phyloP scores from a whole-genome alignment of 495 filamentous ascomycete species.

The Lophiotrema nucula region DNA sequence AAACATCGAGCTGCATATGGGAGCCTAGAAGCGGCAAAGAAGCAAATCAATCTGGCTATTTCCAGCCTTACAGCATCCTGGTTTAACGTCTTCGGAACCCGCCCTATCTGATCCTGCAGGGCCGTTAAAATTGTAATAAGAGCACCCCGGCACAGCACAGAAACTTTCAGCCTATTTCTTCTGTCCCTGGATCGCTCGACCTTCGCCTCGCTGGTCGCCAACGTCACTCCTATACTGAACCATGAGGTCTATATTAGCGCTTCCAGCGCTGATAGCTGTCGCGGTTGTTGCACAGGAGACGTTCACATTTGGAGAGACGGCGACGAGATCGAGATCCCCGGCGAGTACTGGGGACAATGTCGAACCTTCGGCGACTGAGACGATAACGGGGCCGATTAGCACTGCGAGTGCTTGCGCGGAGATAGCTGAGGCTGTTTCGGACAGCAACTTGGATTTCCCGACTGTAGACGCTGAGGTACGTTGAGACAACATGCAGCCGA shows the following conservation, averaged over 20 bases:
- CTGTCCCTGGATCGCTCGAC: not conserved
- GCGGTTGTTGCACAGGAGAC: slow-evolving; percentile 7
- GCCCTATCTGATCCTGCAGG: not conserved
- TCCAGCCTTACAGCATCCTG: not conserved
- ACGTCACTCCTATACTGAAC: not conserved
- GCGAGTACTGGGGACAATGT: not conserved
- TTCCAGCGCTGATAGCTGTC: slow-evolving; percentile 19
- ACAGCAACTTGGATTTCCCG: slow-evolving; percentile 3
- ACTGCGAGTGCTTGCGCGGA: slow-evolving; percentile 26
- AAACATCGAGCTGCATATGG: too few species aligned
- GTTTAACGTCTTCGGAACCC: not conserved
- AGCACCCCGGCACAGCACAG: not conserved
- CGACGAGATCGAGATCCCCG: not conserved
- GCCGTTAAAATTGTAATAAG: not conserved
- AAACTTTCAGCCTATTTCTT: too few species aligned
- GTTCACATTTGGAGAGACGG: not conserved
- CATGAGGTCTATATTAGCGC: slow-evolving; percentile 23
- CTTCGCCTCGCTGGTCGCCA: not conserved
- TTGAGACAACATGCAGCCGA: not conserved
- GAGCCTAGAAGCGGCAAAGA: too few species aligned
- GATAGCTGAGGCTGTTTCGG: slow-evolving; percentile 4
- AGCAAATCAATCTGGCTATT: not conserved
- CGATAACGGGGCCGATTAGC: slow-evolving; percentile 14
- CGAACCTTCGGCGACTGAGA: slow-evolving; percentile 20
- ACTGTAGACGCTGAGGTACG: slow-evolving; percentile 30